A percentile compares a stretch with the other conserved stretches of the same genome.
Evolutionary conservation across 2,329 filamentous ascomycete species (phyloP).

Genomic region (Arthrobotrys conoides): DNA sequence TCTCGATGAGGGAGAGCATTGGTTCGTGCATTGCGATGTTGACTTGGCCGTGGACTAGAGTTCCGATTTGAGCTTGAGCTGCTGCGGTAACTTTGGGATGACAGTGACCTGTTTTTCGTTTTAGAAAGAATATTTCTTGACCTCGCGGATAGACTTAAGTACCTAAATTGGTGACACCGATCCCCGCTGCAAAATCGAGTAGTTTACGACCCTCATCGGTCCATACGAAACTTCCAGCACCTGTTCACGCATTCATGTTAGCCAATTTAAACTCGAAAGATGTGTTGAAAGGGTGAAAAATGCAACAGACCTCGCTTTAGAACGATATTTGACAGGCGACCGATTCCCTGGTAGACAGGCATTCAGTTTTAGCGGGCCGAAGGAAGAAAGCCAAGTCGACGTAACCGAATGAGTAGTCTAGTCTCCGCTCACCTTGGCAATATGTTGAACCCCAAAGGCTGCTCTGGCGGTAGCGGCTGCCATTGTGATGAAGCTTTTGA

Average conservation of each 20-base stretch:
- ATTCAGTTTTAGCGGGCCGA: constrained; percentile 33
- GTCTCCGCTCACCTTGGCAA: constrained; percentile 49
- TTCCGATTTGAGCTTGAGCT: constrained; percentile 66
- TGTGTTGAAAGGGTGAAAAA: constrained; percentile 45
- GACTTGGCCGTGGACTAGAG: constrained; percentile 67
- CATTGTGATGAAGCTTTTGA: constrained; percentile 23
- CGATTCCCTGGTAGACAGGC: constrained; percentile 47
- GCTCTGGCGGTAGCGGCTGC: constrained; percentile 43
- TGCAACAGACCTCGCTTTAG: constrained; percentile 53
- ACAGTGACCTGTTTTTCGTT: constrained; percentile 63
- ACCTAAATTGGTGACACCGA: constrained; percentile 56
- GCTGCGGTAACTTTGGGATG: constrained; percentile 66
- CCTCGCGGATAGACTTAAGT: background rate
- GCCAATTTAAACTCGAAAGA: background rate
- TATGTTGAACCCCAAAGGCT: constrained; percentile 54
- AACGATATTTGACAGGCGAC: constrained; percentile 56
- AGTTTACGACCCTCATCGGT: constrained; percentile 55
- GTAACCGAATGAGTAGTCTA: background rate
- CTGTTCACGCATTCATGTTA: constrained; percentile 1
- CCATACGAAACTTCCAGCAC: constrained; percentile 54
- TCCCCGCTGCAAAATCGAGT: constrained; percentile 55
- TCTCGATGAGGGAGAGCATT: constrained; percentile 65
- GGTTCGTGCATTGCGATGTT: constrained; percentile 68
- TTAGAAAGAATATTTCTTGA: constrained; percentile 3
- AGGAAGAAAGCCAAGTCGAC: constrained; percentile 29